Base-by-base conservation (phyloP, 164 flowering plant species). In the Annona squamosa region DNA sequence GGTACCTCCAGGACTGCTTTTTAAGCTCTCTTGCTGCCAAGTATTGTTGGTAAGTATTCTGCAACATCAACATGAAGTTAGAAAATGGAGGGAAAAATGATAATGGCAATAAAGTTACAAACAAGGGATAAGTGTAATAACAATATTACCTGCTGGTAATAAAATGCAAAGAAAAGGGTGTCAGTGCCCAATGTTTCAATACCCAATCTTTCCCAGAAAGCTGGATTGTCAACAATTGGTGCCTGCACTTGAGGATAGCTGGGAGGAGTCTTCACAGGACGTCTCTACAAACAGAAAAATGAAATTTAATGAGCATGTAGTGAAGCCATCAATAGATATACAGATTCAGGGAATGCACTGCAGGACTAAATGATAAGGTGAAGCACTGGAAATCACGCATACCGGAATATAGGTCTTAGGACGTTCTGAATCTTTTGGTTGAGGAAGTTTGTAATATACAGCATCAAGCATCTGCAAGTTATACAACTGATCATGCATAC, bases 1-100 rank as follows among this genome's bases (percentile, higher is more conserved):
- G 98, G 83, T 86, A 96, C 84, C 99, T 89, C 99, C 99, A 96
- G 10, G 99, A 91, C 74, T 93, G 98, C 79, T 84, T 96, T 85
- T 96, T 96, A 84, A 96, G 80, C 79, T 91, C 98, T 78, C 86
- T 93, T 18, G 99, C 98, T 75, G 98, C 98, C 83, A 96, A 81
- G 81, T 92, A 96, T 76, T 96, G 99, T 81, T 96, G 99, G 75
- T 92, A 92, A 18, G 97, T 89, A 78, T 91, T 96, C 99, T 96
- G 88, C 78, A 84, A 4, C 63, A 71, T 42, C 12, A 63, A 44
- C 44, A 6, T 68, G 56, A 46, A 46, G 26, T 47, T 18, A 42
- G n/a, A 17, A 67, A 43, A 47, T 4, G 68, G 2, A 43, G 13
- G 17, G 43, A 3, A 46, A 10, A 13, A 66, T 37, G 46, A 12